These are phyloP conservation scores for Fusarium armeniacum DNA, from an alignment of 2,329 filamentous ascomycete genomes.

Conservation along the genomic window DNA sequence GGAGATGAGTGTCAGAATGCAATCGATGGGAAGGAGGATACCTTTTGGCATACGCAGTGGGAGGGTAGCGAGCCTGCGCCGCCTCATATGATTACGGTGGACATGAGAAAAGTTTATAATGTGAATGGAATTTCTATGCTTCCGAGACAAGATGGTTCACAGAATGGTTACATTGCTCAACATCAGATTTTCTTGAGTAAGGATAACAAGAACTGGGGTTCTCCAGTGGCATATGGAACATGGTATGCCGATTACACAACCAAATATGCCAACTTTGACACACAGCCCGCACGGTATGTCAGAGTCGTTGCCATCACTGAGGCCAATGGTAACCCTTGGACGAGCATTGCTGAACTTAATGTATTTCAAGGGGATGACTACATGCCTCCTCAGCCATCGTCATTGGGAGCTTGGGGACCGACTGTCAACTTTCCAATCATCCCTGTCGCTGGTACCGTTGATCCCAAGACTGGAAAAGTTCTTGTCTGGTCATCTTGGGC, in stretches of 20 bases:
- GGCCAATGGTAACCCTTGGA: constrained; percentile 16
- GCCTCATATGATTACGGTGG: constrained; percentile 35
- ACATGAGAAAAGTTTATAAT: constrained; percentile 28
- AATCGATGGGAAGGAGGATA: constrained; percentile 14
- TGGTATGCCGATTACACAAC: constrained; percentile 30
- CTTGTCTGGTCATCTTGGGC: constrained; percentile 36
- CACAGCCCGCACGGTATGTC: constrained; percentile 20
- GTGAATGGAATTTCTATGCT: constrained; percentile 35
- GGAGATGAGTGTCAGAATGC: constrained; percentile 25
- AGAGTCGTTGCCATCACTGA: constrained; percentile 24
- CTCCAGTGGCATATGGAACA: constrained; percentile 30
- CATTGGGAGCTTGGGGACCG: constrained; percentile 25
- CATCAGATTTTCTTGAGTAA: constrained; percentile 27
- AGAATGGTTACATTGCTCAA: constrained; percentile 22
- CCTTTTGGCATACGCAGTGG: constrained; percentile 33
- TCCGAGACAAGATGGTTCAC: constrained; percentile 29
- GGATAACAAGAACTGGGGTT: constrained; percentile 25
- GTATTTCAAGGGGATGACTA: constrained; percentile 29
- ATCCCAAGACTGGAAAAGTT: constrained; percentile 18
- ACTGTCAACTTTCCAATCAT: constrained; percentile 38
- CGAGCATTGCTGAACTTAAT: constrained; percentile 34
- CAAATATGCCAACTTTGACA: constrained; percentile 40
- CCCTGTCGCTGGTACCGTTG: constrained; percentile 34
- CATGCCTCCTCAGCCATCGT: neutral
- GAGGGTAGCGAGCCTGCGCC: constrained; percentile 16